phyloP scores from a whole-genome alignment of 73 alveolate species.

The Paraurostyla sp. region DNA sequence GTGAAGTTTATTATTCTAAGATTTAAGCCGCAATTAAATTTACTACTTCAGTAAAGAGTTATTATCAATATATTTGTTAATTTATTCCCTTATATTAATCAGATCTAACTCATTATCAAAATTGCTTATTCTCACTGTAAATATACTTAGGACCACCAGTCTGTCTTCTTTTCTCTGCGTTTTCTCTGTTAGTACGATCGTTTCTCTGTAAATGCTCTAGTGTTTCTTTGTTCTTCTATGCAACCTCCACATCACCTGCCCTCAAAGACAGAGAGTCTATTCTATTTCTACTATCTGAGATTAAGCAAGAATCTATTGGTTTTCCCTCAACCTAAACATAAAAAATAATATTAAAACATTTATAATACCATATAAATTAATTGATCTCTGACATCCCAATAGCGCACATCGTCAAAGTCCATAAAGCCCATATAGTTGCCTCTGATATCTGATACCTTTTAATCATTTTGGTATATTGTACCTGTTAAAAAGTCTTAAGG shows the following conservation, averaged over 20 bases:
- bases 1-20: too few species aligned
- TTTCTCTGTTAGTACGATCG: constrained; percentile 7
- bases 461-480: constrained; percentile 77
- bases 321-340: neutral
- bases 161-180: constrained; percentile 3
- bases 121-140: too few species aligned
- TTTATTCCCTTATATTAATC: too few species aligned
- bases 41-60: too few species aligned
- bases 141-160: constrained; percentile 19
- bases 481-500: constrained; percentile 89
- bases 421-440: constrained; percentile 96
- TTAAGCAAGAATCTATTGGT: constrained; percentile 52
- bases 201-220: constrained; percentile 70
- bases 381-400: constrained; percentile 93
- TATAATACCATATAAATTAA: neutral
- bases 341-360: constrained; percentile 16
- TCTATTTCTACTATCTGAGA: constrained; percentile 86
- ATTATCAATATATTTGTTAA: too few species aligned
- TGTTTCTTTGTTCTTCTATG: constrained; percentile 92
- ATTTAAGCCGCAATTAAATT: too few species aligned
- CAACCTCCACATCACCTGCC: constrained; percentile 86
- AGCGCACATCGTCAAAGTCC: constrained; percentile 95
- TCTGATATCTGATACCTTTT: constrained; percentile 75
- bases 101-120: too few species aligned
- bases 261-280: constrained; percentile 72